Percentiles rank a stretch among this genome's conserved stretches.
These are phyloP conservation scores for Cyberlindnera samutprakarnensis DNA, from an alignment of 805 yeast species.

Conservation along the genomic window DNA sequence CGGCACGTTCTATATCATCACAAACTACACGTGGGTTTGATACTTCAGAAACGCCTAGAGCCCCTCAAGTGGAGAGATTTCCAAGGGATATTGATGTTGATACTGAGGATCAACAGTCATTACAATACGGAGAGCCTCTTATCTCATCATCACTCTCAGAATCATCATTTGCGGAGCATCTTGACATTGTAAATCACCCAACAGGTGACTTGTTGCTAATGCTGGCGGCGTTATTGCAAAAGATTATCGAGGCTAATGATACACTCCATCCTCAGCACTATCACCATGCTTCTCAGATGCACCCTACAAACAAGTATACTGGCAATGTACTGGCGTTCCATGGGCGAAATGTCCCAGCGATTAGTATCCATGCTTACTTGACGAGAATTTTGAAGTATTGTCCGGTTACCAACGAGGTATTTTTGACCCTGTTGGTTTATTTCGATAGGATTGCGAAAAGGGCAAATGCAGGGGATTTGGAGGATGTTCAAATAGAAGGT, in stretches of 20 bases:
- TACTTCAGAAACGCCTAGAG: not conserved
- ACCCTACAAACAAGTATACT: constrained; percentile 37
- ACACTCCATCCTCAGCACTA: constrained; percentile 54
- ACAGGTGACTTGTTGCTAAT: constrained; percentile 73
- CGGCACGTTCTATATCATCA: no score
- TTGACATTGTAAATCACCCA: constrained; percentile 72
- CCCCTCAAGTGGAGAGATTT: constrained; percentile 1
- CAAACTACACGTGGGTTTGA: constrained; percentile 9
- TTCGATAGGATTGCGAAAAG: constrained; percentile 89
- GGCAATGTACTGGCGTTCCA: constrained; percentile 83
- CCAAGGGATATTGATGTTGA: no score
- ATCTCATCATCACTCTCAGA: constrained; percentile 1
- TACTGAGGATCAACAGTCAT: constrained; percentile 13
- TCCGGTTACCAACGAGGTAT: constrained; percentile 97
- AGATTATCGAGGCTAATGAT: constrained; percentile 88
- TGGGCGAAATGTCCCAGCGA: constrained; percentile 96
- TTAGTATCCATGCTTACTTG: constrained; percentile 80
- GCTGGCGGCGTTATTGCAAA: constrained; percentile 79
- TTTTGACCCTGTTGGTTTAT: constrained; percentile 80
- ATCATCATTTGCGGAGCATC: constrained; percentile 7
- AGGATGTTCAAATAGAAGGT: constrained; percentile 12
- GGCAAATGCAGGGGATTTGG: constrained; percentile 46
- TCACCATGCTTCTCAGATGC: constrained; percentile 22
- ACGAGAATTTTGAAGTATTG: constrained; percentile 91
- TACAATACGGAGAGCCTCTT: constrained; percentile 7